phyloP scores from a whole-genome alignment of 177 flowering plant species.

The Telopea speciosissima region DNA sequence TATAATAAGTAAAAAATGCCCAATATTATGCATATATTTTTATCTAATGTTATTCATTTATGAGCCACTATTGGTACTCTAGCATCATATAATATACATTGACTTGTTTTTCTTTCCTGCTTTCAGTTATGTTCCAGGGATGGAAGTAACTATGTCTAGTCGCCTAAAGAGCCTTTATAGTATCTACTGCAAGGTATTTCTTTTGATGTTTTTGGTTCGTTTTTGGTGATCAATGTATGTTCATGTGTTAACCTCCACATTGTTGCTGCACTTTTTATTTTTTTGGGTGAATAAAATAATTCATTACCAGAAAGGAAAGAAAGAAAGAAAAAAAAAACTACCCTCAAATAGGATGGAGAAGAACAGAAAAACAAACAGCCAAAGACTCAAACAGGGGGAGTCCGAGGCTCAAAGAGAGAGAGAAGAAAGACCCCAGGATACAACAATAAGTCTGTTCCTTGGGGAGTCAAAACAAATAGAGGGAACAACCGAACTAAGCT shows the following conservation, averaged over 20 bases:
- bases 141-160: constrained; percentile 89
- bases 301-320: no score
- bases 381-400: no score
- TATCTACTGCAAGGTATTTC: constrained; percentile 75
- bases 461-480: no score
- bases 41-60: neutral
- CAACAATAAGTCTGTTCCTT: no score
- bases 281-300: no score
- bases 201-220: neutral
- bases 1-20: neutral
- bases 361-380: no score
- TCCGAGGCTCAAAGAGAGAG: no score
- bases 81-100: neutral
- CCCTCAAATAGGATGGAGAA: no score
- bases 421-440: no score
- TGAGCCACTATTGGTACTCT: neutral
- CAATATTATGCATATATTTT: neutral
- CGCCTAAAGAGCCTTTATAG: constrained; percentile 91
- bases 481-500: no score
- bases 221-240: neutral
- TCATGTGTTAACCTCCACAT: neutral
- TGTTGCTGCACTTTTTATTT: neutral
- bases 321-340: no score
- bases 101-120: constrained; percentile 4
- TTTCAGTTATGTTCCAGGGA: constrained; percentile 90